Evolutionary conservation across 306 rosid genomes (phyloP).

Genomic region (Styphnolobium japonicum): DNA sequence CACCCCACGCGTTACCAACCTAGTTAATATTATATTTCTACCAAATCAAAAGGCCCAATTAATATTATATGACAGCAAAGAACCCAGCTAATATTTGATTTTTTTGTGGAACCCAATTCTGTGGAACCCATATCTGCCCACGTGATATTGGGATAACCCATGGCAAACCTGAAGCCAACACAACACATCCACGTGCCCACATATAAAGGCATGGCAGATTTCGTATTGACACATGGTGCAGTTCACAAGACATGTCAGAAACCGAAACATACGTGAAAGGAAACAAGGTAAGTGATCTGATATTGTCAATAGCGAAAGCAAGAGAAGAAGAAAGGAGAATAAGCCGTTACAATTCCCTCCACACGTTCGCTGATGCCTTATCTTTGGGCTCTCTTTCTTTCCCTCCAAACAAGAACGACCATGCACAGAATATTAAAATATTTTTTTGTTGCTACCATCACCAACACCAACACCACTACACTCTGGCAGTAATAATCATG

Average conservation of each 20-base stretch:
- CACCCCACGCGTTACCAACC: too few relatives aligned
- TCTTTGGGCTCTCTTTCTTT: constrained; percentile 37
- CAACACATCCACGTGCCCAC: not conserved
- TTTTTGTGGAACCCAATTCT: too few relatives aligned
- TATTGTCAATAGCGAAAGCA: not conserved
- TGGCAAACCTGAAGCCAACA: not conserved
- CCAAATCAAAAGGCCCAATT: too few relatives aligned
- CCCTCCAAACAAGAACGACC: constrained; percentile 45
- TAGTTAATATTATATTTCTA: too few relatives aligned
- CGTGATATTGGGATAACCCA: constrained; percentile 2
- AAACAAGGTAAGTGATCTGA: not conserved
- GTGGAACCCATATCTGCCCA: not conserved
- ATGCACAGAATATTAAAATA: not conserved
- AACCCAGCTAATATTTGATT: too few relatives aligned
- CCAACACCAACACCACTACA: not conserved
- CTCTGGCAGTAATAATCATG: constrained; percentile 34
- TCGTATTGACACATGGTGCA: not conserved
- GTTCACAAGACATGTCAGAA: constrained; percentile 7
- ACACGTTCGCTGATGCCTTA: constrained; percentile 61
- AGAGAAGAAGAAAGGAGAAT: not conserved
- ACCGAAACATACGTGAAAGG: constrained; percentile 20
- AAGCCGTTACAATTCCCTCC: constrained; percentile 53
- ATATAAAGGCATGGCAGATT: not conserved
- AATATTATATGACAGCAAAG: too few relatives aligned
- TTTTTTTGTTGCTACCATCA: not conserved